Base-by-base conservation (phyloP, 2,329 filamentous ascomycete genomes). In the Aspergillus vadensis region DNA sequence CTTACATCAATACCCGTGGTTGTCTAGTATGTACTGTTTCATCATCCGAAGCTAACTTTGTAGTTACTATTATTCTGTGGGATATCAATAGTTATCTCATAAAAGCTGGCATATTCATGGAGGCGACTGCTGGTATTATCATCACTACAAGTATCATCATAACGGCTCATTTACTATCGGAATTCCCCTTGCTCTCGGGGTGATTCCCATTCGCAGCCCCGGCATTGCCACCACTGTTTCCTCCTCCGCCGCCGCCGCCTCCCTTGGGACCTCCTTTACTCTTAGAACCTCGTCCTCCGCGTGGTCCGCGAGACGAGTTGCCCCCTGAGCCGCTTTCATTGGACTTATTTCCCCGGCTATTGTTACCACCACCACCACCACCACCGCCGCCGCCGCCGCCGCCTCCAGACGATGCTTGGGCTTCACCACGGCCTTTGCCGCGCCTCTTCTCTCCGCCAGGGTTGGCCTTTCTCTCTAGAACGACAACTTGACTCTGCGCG, bases 401-500 rank as follows among this genome's bases (percentile, higher is more conserved):
- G 10, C 53, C 39, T 6, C 50, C 47, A n/a, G 55, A 60, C 4
- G 57, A 50, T 4, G 65, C 23, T 32, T 63, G 63, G 15, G 64
- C 21, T 21, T 73, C 72, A 39, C 64, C 62, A 23, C 71, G 72
- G 23, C 66, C 69, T 58, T 75, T 75, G 4, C 67, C 68, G n/a
- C 71, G 71, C 1, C 67, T 58, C 52, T 74, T 76, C 55, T 76
- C 73, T 4, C 64, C 68, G 3, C 70, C 68, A 0, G 73, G 71
- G 21, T 74, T 76, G 14, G 65, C 67, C 62, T 78, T 78, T 57
- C 77, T 69, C 77, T 97, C 93, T 23, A 96, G 79, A 1, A 98
- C 90, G 65, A 96, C 91, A 2, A 98, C 91, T 9, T 89, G 88
- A 6, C 91, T 92, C 72, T 96, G 90, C 0, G 90, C 93, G 10